These are phyloP conservation scores for Phytophthora europaea DNA, from an alignment of 352 stramenopile species.

Conservation along the genomic window DNA sequence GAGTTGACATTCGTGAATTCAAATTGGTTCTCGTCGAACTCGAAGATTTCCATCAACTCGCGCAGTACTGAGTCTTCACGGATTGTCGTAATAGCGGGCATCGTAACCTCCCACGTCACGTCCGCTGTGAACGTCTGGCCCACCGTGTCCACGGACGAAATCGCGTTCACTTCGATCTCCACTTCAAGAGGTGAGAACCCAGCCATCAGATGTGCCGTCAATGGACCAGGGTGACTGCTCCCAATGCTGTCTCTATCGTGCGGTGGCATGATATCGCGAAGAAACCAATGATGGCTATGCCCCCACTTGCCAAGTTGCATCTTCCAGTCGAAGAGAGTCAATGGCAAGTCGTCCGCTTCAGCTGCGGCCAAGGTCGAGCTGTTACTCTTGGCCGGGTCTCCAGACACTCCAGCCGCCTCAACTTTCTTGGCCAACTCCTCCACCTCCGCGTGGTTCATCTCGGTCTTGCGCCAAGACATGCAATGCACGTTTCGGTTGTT, in stretches of 20 bases:
- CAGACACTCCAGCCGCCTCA: constrained; percentile 7
- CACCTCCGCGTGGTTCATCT: constrained; percentile 51
- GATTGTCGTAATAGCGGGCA: constrained; percentile 50
- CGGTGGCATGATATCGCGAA: constrained; percentile 50
- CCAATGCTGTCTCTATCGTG: constrained; percentile 14
- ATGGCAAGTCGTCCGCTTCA: constrained; percentile 23
- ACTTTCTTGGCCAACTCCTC: constrained; percentile 49
- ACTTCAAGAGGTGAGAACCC: constrained; percentile 49
- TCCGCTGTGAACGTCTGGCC: constrained; percentile 55
- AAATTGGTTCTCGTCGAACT: constrained; percentile 53
- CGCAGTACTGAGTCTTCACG: constrained; percentile 54
- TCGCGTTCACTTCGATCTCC: constrained; percentile 48
- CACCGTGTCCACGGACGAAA: constrained; percentile 56
- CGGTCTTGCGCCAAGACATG: constrained; percentile 60
- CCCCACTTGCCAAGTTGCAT: constrained; percentile 65
- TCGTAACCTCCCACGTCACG: constrained; percentile 59
- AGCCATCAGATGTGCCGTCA: constrained; percentile 43
- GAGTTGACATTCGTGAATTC: constrained; percentile 55
- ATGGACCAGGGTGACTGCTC: constrained; percentile 22
- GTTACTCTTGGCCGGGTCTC: not conserved
- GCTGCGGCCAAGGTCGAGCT: constrained; percentile 23
- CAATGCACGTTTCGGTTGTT: constrained; percentile 49
- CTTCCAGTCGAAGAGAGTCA: constrained; percentile 61
- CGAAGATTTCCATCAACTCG: constrained; percentile 52
- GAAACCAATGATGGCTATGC: constrained; percentile 56